These are phyloP conservation scores for Dipteronia sinensis DNA, from an alignment of 345 rosid genomes.

Conservation along the genomic window DNA sequence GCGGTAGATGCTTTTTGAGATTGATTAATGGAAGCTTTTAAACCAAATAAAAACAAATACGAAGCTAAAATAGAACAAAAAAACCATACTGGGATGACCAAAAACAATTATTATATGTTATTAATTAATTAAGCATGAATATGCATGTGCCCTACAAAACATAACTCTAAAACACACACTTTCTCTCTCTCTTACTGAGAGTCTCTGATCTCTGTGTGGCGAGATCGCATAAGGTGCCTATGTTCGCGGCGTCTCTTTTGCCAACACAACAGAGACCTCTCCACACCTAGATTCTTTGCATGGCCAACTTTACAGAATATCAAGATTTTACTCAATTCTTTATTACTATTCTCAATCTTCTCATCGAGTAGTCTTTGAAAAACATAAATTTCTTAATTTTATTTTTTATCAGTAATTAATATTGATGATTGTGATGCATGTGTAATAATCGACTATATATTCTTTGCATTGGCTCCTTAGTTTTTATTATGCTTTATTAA, in stretches of 20 bases:
- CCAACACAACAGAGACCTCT: conserved; percentile 24
- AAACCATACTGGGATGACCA: background rate
- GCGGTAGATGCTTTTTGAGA: conserved; percentile 7
- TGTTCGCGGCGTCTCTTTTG: conserved; percentile 62
- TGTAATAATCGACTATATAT: conserved; percentile 11
- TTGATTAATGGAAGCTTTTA: conserved; percentile 9
- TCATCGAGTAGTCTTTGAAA: background rate
- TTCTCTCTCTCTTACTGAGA: background rate
- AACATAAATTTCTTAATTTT: background rate
- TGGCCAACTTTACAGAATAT: conserved; percentile 17
- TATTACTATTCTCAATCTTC: background rate
- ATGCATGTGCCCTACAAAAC: conserved; percentile 39
- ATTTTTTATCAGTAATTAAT: background rate
- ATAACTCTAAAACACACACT: background rate
- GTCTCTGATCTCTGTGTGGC: background rate
- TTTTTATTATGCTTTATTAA: background rate
- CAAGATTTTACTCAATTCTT: background rate
- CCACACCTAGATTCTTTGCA: conserved; percentile 11
- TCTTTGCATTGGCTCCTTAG: background rate
- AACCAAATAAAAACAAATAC: background rate
- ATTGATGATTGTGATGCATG: conserved; percentile 3
- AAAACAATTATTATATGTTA: background rate
- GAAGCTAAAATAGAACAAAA: background rate
- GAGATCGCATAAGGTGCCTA: conserved; percentile 60
- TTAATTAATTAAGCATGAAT: conserved; percentile 25